These are phyloP conservation scores for Arabidopsis lyrata DNA, from an alignment of 441 rosid genomes.

Conservation along the genomic window DNA sequence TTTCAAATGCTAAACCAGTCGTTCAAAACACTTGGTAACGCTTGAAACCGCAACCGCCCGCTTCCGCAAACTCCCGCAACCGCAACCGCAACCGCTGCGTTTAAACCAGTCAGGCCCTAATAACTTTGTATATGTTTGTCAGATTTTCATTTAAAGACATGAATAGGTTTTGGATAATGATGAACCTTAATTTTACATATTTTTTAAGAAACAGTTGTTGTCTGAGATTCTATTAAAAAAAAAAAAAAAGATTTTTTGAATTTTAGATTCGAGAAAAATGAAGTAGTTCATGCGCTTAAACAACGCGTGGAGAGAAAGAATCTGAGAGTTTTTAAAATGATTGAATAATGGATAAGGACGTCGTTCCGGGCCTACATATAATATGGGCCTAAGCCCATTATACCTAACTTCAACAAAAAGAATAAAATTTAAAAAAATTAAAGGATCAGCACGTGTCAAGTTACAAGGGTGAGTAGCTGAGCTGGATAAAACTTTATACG, in stretches of 20 bases:
- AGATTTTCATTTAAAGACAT: not conserved
- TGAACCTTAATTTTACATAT: conserved; percentile 14
- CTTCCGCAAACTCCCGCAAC: too few relatives aligned
- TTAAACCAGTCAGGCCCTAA: too few relatives aligned
- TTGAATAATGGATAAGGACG: conserved; percentile 30
- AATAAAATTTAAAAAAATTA: not conserved
- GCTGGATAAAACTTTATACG: conserved; percentile 19
- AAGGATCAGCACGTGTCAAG: conserved; percentile 14
- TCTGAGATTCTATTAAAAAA: conserved; percentile 6
- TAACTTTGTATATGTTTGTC: not conserved
- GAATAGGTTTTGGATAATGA: conserved; percentile 29
- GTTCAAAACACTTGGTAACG: too few relatives aligned
- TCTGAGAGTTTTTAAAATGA: conserved; percentile 5
- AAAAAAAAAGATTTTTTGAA: not conserved
- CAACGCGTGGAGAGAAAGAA: conserved; percentile 14
- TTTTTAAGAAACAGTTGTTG: conserved; percentile 9
- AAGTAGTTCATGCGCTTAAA: not conserved
- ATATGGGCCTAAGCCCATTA: conserved; percentile 35
- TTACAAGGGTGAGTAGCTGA: not conserved
- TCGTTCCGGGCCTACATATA: not conserved
- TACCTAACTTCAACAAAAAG: not conserved
- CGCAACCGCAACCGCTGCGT: too few relatives aligned
- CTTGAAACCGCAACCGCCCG: too few relatives aligned
- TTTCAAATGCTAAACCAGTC: too few relatives aligned
- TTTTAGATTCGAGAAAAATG: not conserved